Base-by-base conservation (phyloP, 148 eudicot species). In the Persicaria maculosa region DNA sequence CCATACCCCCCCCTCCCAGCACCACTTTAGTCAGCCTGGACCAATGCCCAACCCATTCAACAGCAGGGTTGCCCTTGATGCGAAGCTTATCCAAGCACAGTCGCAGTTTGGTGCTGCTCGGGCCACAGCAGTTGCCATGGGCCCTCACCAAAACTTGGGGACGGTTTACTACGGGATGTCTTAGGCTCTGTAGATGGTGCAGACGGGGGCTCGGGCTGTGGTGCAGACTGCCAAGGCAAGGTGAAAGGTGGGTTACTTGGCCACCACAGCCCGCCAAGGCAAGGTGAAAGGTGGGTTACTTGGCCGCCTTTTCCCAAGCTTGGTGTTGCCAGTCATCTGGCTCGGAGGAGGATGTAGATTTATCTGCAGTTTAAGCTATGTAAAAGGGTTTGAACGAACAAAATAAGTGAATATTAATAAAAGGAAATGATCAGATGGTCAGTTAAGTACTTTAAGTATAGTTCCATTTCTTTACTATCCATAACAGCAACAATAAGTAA, bases 151-250 rank as follows among this genome's bases (percentile, higher is more conserved):
- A 71, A 71, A 71, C 43, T 17, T 71, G 9, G 54, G 73, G 14
- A 71, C 73, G 17, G 73, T 71, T 71, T 31, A 71, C 36, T 71
- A 17, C 7, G 73, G 73, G 19, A 71, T 71, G 73, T 71, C 73
- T 71, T 71, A 71, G 54, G 54, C n/a, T 65, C 17, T 22, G 65
- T 59, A 17, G 36, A 9, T 59, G 40, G 65, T 22, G 65, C 12
- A 7, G 65, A 59, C 14, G 40, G 7, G 9, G 14, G 5, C 40
- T 59, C 40, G 65, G 65, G 65, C 40, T 31, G 40, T 31, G 40
- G 40, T 31, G 40, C 40, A 31, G 40, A 31, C 40, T 31, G 2
- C 40, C 40, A 31, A 31, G 2, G 40, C 40, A 31, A 31, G 40
- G 40, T 31, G 40, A 31, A 31, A 31, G 40, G 40, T 31, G 40